These are phyloP conservation scores for Saccharomyces hybrid DNA, from an alignment of 1,139 yeast genomes.

Conservation along the genomic window DNA sequence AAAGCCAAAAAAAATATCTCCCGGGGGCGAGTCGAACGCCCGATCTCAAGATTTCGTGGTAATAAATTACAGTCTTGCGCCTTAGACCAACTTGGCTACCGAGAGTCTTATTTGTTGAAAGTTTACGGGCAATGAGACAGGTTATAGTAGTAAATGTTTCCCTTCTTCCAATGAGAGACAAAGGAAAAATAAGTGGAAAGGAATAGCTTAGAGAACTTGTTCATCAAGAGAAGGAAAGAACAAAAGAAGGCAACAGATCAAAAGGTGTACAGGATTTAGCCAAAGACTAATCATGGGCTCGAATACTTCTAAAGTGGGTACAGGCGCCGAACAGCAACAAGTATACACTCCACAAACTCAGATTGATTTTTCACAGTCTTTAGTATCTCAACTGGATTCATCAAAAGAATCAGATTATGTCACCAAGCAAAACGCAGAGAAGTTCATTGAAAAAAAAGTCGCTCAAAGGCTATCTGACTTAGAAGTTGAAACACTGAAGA, in stretches of 20 bases:
- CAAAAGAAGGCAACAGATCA: neutral
- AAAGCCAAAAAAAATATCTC: conserved; percentile 6
- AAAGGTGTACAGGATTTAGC: neutral
- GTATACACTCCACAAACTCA: conserved; percentile 52
- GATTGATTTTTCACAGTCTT: conserved; percentile 63
- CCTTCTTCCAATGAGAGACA: neutral
- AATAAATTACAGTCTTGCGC: neutral
- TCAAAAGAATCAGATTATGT: conserved; percentile 76
- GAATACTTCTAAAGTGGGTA: conserved; percentile 12
- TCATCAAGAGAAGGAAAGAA: neutral
- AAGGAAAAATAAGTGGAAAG: neutral
- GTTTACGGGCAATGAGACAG: accelerated
- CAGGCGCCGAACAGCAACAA: conserved; percentile 6
- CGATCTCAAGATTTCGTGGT: conserved; percentile 5
- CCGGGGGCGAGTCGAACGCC: conserved; percentile 14
- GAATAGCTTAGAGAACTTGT: neutral
- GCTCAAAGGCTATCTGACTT: conserved; percentile 55
- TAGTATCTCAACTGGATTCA: conserved; percentile 63
- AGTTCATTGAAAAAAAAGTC: conserved; percentile 71
- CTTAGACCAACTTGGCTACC: conserved; percentile 6
- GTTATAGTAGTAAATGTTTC: neutral
- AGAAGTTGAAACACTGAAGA: conserved; percentile 50
- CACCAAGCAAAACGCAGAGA: conserved; percentile 71
- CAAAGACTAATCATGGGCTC: conserved; percentile 8
- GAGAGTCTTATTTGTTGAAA: conserved; percentile 3